Conservation (phyloP, 441 rosid species). For the Erodium moschatum region DNA sequence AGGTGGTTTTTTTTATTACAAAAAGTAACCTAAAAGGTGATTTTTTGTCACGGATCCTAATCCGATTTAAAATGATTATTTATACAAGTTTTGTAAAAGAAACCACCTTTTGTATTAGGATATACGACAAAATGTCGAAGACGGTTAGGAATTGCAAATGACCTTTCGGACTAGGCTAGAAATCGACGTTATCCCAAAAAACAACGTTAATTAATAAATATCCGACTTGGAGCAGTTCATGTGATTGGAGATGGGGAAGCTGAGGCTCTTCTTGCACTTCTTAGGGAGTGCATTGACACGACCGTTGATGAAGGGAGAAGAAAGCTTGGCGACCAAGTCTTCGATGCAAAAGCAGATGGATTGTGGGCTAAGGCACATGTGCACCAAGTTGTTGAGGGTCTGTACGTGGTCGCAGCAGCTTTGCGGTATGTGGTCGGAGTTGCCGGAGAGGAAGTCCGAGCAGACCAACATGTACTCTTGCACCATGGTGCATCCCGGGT, state of each 20-base stretch:
- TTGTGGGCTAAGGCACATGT: not conserved
- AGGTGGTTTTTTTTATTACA: too few species aligned
- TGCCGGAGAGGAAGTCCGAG: not conserved
- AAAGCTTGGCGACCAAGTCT: conserved; percentile 29
- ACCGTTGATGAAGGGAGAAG: conserved; percentile 25
- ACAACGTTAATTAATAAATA: not conserved
- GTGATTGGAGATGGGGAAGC: conserved; percentile 42
- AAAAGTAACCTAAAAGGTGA: too few species aligned
- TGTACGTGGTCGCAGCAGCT: conserved; percentile 18
- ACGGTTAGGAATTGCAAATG: too few species aligned
- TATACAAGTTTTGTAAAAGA: too few species aligned
- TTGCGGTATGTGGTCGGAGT: not conserved
- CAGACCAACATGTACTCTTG: not conserved
- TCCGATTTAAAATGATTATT: too few species aligned
- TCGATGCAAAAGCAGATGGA: conserved; percentile 39
- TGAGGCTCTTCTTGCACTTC: conserved; percentile 29
- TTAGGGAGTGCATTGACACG: conserved; percentile 28
- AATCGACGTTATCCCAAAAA: too few species aligned
- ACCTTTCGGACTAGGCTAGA: too few species aligned
- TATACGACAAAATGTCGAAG: too few species aligned
- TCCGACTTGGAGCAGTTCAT: conserved; percentile 42
- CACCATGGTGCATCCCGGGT: not conserved
- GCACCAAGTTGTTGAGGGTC: conserved; percentile 18
- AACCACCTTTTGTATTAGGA: too few species aligned
- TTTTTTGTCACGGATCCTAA: too few species aligned